A percentile compares a stretch with the other conserved stretches of the same genome.
Conservation (phyloP, 192 early-diverging fungal species). For the Phlyctochytrium arcticum region DNA sequence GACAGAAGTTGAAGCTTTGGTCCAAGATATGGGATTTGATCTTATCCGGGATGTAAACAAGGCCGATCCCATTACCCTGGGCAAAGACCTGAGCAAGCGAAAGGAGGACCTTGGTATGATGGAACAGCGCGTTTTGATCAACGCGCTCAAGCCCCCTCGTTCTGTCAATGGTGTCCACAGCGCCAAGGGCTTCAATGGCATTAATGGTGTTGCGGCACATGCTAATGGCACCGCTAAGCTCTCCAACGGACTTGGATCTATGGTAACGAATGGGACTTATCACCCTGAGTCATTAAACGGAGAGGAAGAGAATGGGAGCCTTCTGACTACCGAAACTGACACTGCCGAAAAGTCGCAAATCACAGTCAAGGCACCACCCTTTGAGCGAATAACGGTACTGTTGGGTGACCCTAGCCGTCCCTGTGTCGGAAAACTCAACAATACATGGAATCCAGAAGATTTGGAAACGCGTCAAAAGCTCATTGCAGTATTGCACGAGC, state of each 20-base stretch:
- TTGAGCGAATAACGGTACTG: constrained; percentile 31
- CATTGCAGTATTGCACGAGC: constrained; percentile 27
- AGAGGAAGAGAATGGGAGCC: neutral
- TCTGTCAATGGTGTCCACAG: neutral
- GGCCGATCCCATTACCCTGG: constrained; percentile 26
- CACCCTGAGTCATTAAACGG: too few relatives aligned
- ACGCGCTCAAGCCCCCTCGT: constrained; percentile 29
- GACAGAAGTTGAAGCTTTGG: constrained; percentile 38
- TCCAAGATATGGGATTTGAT: constrained; percentile 30
- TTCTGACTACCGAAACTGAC: neutral
- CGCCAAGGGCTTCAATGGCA: neutral
- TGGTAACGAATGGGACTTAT: too few relatives aligned
- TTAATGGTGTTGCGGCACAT: neutral
- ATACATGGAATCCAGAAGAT: constrained; percentile 57
- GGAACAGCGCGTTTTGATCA: constrained; percentile 50
- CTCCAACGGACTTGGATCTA: neutral
- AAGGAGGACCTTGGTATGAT: constrained; percentile 67
- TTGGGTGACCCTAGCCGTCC: constrained; percentile 45
- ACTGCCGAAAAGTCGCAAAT: neutral
- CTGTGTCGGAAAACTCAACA: constrained; percentile 54
- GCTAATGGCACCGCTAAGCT: neutral
- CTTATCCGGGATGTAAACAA: neutral
- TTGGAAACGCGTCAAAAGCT: constrained; percentile 45
- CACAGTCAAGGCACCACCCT: neutral
- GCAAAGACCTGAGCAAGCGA: constrained; percentile 53